Evolutionary conservation across 1,284 basidiomycete genomes (phyloP), one percentile per base, ranked within the genome.

Genomic region (Apiotrichum veenhuisii): DNA sequence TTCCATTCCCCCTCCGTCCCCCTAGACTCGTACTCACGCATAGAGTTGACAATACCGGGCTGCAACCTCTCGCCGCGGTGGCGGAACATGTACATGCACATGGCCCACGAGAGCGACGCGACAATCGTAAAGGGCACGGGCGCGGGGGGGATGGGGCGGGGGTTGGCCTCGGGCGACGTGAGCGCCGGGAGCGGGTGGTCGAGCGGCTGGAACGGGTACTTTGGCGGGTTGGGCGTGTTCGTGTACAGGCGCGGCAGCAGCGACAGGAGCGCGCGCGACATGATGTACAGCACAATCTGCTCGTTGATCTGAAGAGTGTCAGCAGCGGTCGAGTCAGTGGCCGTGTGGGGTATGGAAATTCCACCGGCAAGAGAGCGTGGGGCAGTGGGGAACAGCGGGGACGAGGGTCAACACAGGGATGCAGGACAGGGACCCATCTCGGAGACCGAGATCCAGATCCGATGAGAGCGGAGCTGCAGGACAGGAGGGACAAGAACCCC

Each of bases 241-340:
- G 68, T 47, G 72, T 76, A 72, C 34, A 76, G 63, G 63, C 93
- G 85, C 9, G 93, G 90, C 36, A 96, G 81, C 79, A 93, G 85
- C 5, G 92, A 88, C 22, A 92, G 86, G 51, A 95, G 80, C 41
- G 92, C 88, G 52, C 93, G 86, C 20, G 90, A 91, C 62, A 89
- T 85, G 63, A 95, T 90, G 73, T 98, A 99, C 56, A 99, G 85
- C 12, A 98, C 96, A 64, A 98, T 98, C 89, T 98, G 96, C 75
- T 98, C 95, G 72, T 98, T 98, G 62, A 98, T 89, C 75, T 77
- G 62, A 36, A 30, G 30, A 30, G 12, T 12, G 30, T 30, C 12
- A 30, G 30, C 30, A 46, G 37, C 22, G 40, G 5, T 3, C 40
- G n/a, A 5, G 5, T 22, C 8, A 8, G 20, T 3, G 40, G 30